Evolutionary conservation across 1,284 basidiomycete genomes (phyloP).

Genomic region (Moesziomyces antarcticus): DNA sequence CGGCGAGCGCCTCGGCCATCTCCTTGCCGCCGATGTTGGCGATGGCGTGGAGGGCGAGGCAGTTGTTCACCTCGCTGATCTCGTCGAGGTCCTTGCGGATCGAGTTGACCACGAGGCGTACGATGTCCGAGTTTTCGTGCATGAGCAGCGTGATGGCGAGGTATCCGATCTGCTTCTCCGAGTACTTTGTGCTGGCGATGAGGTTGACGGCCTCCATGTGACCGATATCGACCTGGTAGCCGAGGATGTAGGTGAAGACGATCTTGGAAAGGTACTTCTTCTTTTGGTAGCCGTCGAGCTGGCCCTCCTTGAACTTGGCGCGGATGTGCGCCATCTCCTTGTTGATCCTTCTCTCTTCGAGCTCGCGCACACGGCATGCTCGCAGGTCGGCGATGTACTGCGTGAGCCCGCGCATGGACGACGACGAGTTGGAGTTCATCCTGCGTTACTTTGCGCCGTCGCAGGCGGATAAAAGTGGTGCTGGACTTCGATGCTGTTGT

Average conservation of each 20-base stretch:
- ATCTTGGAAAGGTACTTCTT: constrained; percentile 94
- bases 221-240: constrained; percentile 97
- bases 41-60: constrained; percentile 95
- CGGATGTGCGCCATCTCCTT: constrained; percentile 99
- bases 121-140: constrained; percentile 98
- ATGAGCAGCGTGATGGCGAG: constrained; percentile 95
- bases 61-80: constrained; percentile 93
- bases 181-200: constrained; percentile 93
- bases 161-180: constrained; percentile 99
- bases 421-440: constrained; percentile 50
- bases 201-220: constrained; percentile 99
- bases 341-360: constrained; percentile 95
- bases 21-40: constrained; percentile 97
- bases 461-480: too few species aligned
- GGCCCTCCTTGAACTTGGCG: constrained; percentile 99
- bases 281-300: constrained; percentile 97
- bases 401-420: constrained; percentile 59
- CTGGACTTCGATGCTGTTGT: too few species aligned
- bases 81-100: constrained; percentile 97
- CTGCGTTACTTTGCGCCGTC: constrained; percentile 2
- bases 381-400: constrained; percentile 99
- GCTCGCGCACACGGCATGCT: constrained; percentile 73
- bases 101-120: constrained; percentile 94
- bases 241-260: constrained; percentile 98
- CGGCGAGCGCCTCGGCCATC: constrained; percentile 94